Evolutionary conservation across 331 rosid genomes (phyloP), one percentile per base, ranked within the genome.

Genomic region (Phaseolus coccineus): DNA sequence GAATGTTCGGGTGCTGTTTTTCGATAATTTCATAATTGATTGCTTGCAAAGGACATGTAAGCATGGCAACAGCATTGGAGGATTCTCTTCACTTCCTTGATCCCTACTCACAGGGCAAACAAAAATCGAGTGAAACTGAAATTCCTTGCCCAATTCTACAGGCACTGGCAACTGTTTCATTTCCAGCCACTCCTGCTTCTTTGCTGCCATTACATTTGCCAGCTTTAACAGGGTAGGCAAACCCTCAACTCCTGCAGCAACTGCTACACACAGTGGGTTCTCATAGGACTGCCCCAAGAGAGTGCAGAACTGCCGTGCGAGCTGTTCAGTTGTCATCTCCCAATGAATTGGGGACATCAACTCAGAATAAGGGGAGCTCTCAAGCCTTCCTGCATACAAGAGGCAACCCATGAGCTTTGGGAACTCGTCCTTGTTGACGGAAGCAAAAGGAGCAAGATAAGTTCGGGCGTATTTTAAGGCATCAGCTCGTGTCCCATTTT

Each of bases 81-180:
- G 97, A 88, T 93, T 93, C 83, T 91, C 98, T 10, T 91, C 93
- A 44, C 92, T 91, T 30, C 87, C 84, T 85, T 91, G 97, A 46
- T 93, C 98, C 82, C 95, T 85, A 68, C 95, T 91, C 78, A 93
- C 98, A 4, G 97, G 98, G 86, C 98, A 93, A 31, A 91, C 98
- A 77, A 91, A 91, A 69, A 91, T 87, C 0, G 98, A 93, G 83
- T 93, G 98, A 80, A 91, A 93, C 87, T 91, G 95, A 86, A 91
- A 91, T 77, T 91, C 97, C 79, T 88, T 87, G 16, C 93, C 91
- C 88, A 93, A 76, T 57, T 93, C 98, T 56, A 93, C 85, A 2
- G 98, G 93, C 77, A 93, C 96, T 0, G 97, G 95, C 81, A 91
- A 83, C 77, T 93, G 97, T 69, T 86, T 87, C 91, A 91, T 91